Evolutionary conservation across 495 filamentous ascomycete species (phyloP).

Genomic region (Aspergillus heteromorphus): DNA sequence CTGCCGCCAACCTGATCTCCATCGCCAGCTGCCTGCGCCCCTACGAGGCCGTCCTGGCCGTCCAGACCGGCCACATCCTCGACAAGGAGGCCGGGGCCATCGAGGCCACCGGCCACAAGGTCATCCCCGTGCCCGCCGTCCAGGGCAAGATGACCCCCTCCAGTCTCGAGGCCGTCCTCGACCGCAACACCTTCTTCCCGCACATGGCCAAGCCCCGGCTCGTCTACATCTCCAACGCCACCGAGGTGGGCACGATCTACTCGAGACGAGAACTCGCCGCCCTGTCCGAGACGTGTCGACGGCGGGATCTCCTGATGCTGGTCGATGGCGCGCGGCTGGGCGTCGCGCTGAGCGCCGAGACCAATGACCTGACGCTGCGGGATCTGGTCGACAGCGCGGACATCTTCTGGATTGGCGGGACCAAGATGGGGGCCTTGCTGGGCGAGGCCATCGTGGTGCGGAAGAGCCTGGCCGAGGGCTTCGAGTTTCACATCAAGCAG

Average conservation of each 20-base stretch:
- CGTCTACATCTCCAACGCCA: constrained; percentile 41
- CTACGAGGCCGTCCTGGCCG: constrained; percentile 39
- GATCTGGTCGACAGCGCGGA: constrained; percentile 37
- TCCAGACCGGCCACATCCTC: constrained; percentile 38
- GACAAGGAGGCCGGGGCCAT: constrained; percentile 42
- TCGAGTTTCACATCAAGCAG: constrained; percentile 41
- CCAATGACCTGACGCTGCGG: constrained; percentile 28
- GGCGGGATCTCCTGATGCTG: constrained; percentile 29
- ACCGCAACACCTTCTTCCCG: constrained; percentile 38
- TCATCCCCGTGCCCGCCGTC: constrained; percentile 33
- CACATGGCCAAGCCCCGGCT: constrained; percentile 41
- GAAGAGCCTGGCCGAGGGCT: constrained; percentile 31
- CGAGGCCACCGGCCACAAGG: constrained; percentile 43
- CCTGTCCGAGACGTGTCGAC: constrained; percentile 30
- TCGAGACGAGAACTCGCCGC: constrained; percentile 27
- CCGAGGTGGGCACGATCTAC: constrained; percentile 40
- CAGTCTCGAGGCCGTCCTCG: constrained; percentile 30
- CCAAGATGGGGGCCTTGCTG: constrained; percentile 38
- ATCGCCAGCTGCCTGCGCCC: constrained; percentile 41
- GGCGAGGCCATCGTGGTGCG: constrained; percentile 40
- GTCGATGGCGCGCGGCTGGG: constrained; percentile 41
- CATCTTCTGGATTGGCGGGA: constrained; percentile 45
- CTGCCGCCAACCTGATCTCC: constrained; percentile 39
- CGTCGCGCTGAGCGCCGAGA: constrained; percentile 29
- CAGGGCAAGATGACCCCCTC: constrained; percentile 37